Percentiles rank a stretch among this genome's conserved stretches.
Conservation (phyloP, 139 green algal species). For the Mychonastes homosphaera region DNA sequence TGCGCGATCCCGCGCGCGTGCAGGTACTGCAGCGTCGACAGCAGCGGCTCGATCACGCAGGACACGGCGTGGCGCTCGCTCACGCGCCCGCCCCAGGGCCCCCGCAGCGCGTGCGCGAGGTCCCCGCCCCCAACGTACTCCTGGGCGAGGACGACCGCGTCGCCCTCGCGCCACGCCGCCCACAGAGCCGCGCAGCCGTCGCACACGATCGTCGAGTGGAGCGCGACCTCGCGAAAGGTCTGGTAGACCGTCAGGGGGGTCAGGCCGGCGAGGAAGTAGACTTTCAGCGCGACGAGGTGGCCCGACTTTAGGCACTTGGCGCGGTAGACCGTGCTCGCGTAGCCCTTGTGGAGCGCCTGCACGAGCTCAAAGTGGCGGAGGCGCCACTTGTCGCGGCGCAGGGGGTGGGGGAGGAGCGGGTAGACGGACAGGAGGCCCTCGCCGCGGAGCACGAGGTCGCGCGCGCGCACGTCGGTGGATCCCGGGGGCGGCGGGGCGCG, state of each 20-base stretch:
- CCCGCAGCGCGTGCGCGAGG: constrained; percentile 37
- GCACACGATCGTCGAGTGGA: too few species aligned
- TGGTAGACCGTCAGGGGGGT: too few species aligned
- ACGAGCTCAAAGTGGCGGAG: neutral
- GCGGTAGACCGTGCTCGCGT: constrained; percentile 18
- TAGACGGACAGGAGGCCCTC: constrained; percentile 11
- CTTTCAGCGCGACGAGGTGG: too few species aligned
- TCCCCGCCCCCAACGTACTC: constrained; percentile 44
- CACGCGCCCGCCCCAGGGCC: constrained; percentile 20
- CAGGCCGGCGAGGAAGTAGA: too few species aligned
- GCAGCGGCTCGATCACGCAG: constrained; percentile 32
- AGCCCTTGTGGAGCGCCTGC: constrained; percentile 15
- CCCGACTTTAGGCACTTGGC: too few species aligned
- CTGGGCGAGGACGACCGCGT: constrained; percentile 34
- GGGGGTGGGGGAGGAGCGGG: constrained; percentile 1
- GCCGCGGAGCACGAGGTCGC: too few species aligned
- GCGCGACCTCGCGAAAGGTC: too few species aligned
- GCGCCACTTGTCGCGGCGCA: constrained; percentile 12
- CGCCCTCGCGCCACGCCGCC: too few species aligned
- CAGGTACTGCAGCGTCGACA: constrained; percentile 38
- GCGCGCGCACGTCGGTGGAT: too few species aligned
- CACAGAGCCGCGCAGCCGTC: too few species aligned
- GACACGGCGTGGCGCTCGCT: constrained; percentile 27
- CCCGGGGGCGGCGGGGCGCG: too few species aligned
- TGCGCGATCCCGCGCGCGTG: constrained; percentile 35